Evolutionary conservation across 768 basidiomycete species (phyloP).

Genomic region (Trametes villosa): DNA sequence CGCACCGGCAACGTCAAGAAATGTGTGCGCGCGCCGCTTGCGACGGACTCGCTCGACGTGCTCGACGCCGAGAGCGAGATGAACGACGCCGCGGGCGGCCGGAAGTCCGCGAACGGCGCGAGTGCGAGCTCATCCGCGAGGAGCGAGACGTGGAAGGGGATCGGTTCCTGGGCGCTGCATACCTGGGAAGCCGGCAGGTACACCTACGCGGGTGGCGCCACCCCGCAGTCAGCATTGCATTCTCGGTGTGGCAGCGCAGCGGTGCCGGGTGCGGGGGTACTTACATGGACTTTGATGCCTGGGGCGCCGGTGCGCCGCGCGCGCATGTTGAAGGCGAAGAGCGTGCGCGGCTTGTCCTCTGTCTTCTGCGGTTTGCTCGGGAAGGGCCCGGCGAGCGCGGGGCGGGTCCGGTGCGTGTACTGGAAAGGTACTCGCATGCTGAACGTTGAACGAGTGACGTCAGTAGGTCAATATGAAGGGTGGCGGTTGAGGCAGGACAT

Average conservation of each 20-base stretch:
- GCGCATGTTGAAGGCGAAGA: conserved; percentile 26
- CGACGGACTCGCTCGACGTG: conserved; percentile 10
- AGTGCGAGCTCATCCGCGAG: conserved; percentile 29
- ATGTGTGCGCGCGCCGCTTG: neutral
- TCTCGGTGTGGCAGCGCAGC: neutral
- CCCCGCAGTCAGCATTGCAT: conserved; percentile 1
- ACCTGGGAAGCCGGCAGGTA: conserved; percentile 31
- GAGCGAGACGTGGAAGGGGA: conserved; percentile 33
- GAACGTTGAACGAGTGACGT: neutral
- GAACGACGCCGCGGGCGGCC: conserved; percentile 29
- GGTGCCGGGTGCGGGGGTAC: neutral
- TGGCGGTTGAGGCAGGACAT: too few relatives aligned
- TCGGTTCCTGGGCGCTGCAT: conserved; percentile 30
- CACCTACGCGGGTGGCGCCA: conserved; percentile 23
- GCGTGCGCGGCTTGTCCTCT: conserved; percentile 24
- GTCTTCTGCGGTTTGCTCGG: conserved; percentile 14
- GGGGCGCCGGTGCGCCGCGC: conserved; percentile 13
- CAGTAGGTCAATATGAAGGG: neutral
- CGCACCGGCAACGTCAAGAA: neutral
- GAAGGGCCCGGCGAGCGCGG: conserved; percentile 28
- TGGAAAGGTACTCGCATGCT: conserved; percentile 30
- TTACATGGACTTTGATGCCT: conserved; percentile 27
- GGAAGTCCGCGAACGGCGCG: conserved; percentile 26
- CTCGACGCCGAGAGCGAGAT: conserved; percentile 25
- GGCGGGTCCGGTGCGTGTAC: conserved; percentile 26